Percentiles rank a stretch among this genome's conserved stretches.
phyloP scores from a whole-genome alignment of 192 early-diverging fungal species.

The Glomus cerebriforme region DNA sequence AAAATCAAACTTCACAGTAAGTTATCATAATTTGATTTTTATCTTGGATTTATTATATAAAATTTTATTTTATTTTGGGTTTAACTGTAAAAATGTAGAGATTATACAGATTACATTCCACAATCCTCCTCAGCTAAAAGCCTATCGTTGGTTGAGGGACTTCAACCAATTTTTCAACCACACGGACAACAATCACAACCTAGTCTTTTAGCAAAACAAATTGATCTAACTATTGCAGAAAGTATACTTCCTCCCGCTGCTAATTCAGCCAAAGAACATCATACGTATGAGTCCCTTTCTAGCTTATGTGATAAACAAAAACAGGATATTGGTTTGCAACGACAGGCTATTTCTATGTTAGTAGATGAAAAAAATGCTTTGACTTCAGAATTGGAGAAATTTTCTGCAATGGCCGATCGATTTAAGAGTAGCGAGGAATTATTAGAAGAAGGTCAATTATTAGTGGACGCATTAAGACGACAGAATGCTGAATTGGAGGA shows the following conservation, averaged over 20 bases:
- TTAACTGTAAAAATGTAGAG: background rate
- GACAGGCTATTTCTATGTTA: slow-evolving; percentile 18
- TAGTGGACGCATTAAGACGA: slow-evolving; percentile 25
- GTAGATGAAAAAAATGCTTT: slow-evolving; percentile 24
- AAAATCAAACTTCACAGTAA: background rate
- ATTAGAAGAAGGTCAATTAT: slow-evolving; percentile 31
- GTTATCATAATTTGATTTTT: background rate
- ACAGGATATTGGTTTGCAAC: slow-evolving; percentile 21
- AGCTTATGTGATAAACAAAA: slow-evolving; percentile 25
- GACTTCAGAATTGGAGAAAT: slow-evolving; percentile 20
- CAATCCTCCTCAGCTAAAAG: background rate
- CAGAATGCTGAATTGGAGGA: slow-evolving; percentile 29
- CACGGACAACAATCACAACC: slow-evolving; percentile 16
- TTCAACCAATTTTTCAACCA: slow-evolving; percentile 20
- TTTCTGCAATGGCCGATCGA: slow-evolving; percentile 31
- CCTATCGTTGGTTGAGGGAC: slow-evolving; percentile 13
- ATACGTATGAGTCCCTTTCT: slow-evolving; percentile 10
- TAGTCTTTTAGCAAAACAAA: background rate
- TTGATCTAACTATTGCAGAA: slow-evolving; percentile 1
- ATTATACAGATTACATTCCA: background rate
- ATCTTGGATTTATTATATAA: too few species aligned
- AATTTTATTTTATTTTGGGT: background rate
- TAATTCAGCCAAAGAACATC: background rate
- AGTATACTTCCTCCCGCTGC: background rate
- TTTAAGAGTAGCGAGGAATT: slow-evolving; percentile 24